Evolutionary conservation across 1,284 basidiomycete species (phyloP).

Genomic region (Leucoagaricus sp.): DNA sequence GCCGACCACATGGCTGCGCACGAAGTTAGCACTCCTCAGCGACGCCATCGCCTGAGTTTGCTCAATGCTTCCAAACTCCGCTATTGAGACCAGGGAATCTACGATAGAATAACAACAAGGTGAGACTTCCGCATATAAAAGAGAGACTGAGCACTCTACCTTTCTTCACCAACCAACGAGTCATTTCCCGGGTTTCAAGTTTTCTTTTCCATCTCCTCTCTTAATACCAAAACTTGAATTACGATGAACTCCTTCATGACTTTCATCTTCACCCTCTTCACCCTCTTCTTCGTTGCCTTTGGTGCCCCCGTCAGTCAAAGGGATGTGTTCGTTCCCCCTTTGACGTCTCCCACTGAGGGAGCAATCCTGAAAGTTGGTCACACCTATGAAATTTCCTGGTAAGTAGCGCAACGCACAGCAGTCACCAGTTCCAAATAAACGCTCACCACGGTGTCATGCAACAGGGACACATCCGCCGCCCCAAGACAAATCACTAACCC

Average conservation of each 20-base stretch:
- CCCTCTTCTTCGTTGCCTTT: constrained; percentile 11
- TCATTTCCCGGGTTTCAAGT: neutral
- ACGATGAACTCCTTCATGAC: constrained; percentile 18
- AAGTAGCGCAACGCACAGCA: constrained; percentile 1
- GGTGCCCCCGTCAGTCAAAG: constrained; percentile 13
- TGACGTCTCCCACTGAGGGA: constrained; percentile 15
- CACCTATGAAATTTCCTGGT: constrained; percentile 19
- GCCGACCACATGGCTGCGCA: constrained; percentile 15
- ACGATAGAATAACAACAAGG: constrained; percentile 5
- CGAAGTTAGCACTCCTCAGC: constrained; percentile 9
- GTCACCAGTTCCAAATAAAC: neutral
- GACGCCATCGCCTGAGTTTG: constrained; percentile 11
- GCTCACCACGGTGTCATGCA: neutral
- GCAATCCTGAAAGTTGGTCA: constrained; percentile 14
- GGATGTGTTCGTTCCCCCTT: constrained; percentile 20
- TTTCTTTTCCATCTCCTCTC: neutral
- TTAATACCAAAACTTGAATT: neutral
- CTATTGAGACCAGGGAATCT: neutral
- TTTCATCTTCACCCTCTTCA: constrained; percentile 11
- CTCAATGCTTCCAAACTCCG: constrained; percentile 10
- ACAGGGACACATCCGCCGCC: constrained; percentile 33
- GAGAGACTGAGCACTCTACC: neutral
- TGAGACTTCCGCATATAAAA: constrained; percentile 8
- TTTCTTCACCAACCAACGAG: constrained; percentile 14
- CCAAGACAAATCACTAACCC: constrained; percentile 22